Percentiles rank a stretch among this genome's conserved stretches.
These are phyloP conservation scores for Fusarium aywerte DNA, from an alignment of 2,329 filamentous ascomycete species.

Conservation along the genomic window DNA sequence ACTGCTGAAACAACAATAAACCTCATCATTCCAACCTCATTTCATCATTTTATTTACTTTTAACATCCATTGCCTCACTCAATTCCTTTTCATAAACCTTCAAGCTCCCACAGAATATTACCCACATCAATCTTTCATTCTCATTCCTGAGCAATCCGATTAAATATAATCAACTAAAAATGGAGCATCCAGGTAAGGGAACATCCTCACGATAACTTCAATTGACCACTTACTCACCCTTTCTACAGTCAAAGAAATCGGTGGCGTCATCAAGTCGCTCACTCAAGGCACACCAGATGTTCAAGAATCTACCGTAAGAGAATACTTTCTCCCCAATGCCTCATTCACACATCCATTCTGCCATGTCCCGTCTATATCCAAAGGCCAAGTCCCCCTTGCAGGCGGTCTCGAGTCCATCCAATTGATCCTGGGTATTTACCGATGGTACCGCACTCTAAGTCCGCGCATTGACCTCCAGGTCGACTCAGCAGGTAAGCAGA, in stretches of 20 bases:
- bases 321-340: constrained; percentile 78
- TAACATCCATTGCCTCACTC: background rate
- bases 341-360: constrained; percentile 84
- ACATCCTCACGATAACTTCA: background rate
- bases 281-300: constrained; percentile 73
- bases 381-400: constrained; percentile 55
- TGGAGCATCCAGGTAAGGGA: constrained; percentile 57
- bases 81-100: background rate
- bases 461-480: constrained; percentile 76
- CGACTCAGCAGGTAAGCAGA: constrained; percentile 62
- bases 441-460: constrained; percentile 86
- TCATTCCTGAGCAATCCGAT: background rate
- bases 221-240: background rate
- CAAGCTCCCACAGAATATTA: constrained; percentile 1
- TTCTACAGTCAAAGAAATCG: constrained; percentile 67
- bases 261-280: constrained; percentile 72
- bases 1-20: constrained; percentile 32
- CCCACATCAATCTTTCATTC: background rate
- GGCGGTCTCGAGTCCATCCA: constrained; percentile 69
- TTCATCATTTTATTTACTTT: constrained; percentile 15
- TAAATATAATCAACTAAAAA: background rate
- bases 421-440: constrained; percentile 76
- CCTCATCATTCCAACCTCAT: constrained; percentile 27
- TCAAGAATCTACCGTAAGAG: constrained; percentile 72
- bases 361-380: constrained; percentile 67